Percentiles rank a stretch among this genome's conserved stretches.
These are phyloP conservation scores for Wickerhamomyces pijperi DNA, from an alignment of 805 yeast genomes.

Conservation along the genomic window DNA sequence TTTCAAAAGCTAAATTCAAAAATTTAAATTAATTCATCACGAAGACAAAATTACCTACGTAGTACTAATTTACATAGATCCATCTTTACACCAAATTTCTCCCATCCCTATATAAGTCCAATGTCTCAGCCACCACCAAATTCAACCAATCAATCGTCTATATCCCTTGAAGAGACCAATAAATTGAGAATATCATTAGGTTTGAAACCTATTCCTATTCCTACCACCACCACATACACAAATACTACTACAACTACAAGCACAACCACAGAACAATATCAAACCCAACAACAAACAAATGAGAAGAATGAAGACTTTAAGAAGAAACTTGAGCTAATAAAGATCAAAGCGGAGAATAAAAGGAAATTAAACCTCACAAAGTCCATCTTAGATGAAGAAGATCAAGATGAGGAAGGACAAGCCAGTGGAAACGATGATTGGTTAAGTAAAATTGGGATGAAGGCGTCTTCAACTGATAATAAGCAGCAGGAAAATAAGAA, in stretches of 20 bases:
- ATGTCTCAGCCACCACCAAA: too few relatives aligned
- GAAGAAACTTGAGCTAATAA: conserved; percentile 8
- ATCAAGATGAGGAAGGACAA: conserved; percentile 2
- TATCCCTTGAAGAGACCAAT: conserved; percentile 45
- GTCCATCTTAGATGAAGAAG: conserved; percentile 10
- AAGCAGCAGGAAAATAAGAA: too few relatives aligned
- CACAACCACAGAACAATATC: conserved; percentile 8
- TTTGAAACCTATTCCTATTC: conserved; percentile 34
- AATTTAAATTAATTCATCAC: too few relatives aligned
- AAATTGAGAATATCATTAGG: conserved; percentile 39
- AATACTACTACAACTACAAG: not conserved
- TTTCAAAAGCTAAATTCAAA: too few relatives aligned
- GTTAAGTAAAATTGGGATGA: conserved; percentile 10
- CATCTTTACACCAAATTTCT: too few relatives aligned
- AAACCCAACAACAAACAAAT: not conserved
- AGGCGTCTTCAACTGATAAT: not conserved
- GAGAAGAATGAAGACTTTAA: conserved; percentile 7
- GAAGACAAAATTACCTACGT: too few relatives aligned
- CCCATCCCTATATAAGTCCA: too few relatives aligned
- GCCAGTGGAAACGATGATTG: conserved; percentile 12
- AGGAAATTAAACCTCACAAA: conserved; percentile 5
- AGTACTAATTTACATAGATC: too few relatives aligned
- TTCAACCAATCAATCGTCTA: not conserved
- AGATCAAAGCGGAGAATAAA: conserved; percentile 7
- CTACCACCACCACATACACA: not conserved